phyloP scores from a whole-genome alignment of 257 asterid species.

The Fraxinus pennsylvanica region DNA sequence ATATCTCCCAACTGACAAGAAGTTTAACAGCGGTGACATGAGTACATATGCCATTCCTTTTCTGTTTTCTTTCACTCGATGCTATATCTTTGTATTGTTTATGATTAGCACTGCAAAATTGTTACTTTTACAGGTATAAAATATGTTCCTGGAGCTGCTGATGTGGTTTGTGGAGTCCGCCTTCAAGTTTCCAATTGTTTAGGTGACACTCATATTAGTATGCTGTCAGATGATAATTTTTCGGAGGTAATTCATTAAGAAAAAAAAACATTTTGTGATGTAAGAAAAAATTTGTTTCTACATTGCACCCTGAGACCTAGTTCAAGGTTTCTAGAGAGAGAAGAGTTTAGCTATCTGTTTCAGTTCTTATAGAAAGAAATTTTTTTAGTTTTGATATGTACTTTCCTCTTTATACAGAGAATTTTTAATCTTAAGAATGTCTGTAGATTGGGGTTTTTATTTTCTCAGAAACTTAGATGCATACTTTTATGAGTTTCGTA shows the following conservation, averaged over 20 bases:
- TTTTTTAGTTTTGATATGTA: background rate
- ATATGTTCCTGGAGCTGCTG: slow-evolving; percentile 45
- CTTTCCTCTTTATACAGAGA: background rate
- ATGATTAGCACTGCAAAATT: background rate
- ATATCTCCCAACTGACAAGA: background rate
- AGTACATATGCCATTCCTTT: background rate
- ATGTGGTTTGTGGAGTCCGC: slow-evolving; percentile 41
- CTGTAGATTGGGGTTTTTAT: background rate
- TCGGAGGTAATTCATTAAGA: slow-evolving; percentile 50
- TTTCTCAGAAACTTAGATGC: background rate
- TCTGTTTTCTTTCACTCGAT: background rate
- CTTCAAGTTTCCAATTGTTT: slow-evolving; percentile 63
- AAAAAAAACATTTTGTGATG: slow-evolving; percentile 6
- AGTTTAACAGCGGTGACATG: background rate
- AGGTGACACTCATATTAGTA: slow-evolving; percentile 47
- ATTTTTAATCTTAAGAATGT: background rate
- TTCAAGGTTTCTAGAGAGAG: background rate
- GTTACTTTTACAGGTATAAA: slow-evolving; percentile 52
- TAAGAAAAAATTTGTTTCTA: background rate
- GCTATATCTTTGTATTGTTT: background rate
- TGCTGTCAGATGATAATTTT: slow-evolving; percentile 75
- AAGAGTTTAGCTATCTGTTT: background rate
- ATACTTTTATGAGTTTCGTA: background rate
- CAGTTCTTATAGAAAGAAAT: background rate
- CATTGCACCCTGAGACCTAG: background rate